A percentile compares a stretch with the other conserved stretches of the same genome.
These are phyloP conservation scores for Fomitiporia mediterranea DNA, from an alignment of 1,284 basidiomycete genomes.

Conservation along the genomic window DNA sequence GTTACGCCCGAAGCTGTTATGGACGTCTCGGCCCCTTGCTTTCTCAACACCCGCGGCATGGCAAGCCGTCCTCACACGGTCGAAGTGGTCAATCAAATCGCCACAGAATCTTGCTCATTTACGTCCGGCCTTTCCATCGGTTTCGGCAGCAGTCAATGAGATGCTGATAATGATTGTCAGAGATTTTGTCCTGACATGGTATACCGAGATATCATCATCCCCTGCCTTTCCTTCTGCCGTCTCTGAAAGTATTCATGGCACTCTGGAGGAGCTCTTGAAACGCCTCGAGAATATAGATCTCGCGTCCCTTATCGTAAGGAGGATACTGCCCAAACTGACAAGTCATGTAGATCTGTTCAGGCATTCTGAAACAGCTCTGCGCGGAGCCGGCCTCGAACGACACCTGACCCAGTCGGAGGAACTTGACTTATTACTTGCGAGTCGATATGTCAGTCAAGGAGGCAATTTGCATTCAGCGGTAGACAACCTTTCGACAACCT, in stretches of 20 bases:
- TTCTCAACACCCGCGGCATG: slow-evolving; percentile 90
- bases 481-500: slow-evolving; percentile 80
- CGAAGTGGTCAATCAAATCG: slow-evolving; percentile 74
- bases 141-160: slow-evolving; percentile 68
- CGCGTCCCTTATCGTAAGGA: slow-evolving; percentile 74
- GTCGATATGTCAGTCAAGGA: slow-evolving; percentile 64
- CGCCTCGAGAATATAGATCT: slow-evolving; percentile 65
- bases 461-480: slow-evolving; percentile 74
- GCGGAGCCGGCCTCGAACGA: slow-evolving; percentile 71
- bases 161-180: slow-evolving; percentile 75
- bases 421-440: slow-evolving; percentile 78
- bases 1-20: slow-evolving; percentile 35
- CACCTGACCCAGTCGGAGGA: slow-evolving; percentile 82
- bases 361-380: slow-evolving; percentile 82
- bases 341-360: slow-evolving; percentile 87
- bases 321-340: slow-evolving; percentile 83
- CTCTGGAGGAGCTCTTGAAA: slow-evolving; percentile 53
- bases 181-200: slow-evolving; percentile 86
- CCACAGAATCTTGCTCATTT: slow-evolving; percentile 59
- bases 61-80: slow-evolving; percentile 80
- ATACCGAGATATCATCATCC: slow-evolving; percentile 76
- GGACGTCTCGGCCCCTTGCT: slow-evolving; percentile 62
- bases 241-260: slow-evolving; percentile 68
- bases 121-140: slow-evolving; percentile 53
- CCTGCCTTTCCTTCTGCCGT: slow-evolving; percentile 85